Percentiles rank a stretch among this genome's conserved stretches.
phyloP scores from a whole-genome alignment of 768 basidiomycete genomes.

The Tylopilus vinaceipallidus region DNA sequence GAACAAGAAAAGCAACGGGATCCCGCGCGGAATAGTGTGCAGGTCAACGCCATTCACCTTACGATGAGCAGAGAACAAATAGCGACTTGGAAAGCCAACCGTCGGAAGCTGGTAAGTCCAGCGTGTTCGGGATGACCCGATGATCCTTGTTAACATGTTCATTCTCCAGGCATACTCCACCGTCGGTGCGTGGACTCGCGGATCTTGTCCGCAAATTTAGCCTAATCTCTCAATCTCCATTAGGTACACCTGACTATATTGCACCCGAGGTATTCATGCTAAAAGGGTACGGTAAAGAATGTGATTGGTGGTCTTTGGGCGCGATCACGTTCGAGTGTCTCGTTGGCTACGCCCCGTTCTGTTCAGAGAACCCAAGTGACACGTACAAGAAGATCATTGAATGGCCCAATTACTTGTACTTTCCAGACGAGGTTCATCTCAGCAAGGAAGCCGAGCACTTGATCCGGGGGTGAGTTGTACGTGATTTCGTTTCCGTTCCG shows the following conservation, averaged over 20 bases:
- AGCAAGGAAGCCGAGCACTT: constrained; percentile 90
- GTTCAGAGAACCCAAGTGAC: constrained; percentile 93
- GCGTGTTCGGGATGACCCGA: background rate
- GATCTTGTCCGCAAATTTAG: background rate
- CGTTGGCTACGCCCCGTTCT: constrained; percentile 97
- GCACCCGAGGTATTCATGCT: constrained; percentile 97
- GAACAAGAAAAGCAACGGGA: constrained; percentile 70
- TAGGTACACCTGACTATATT: constrained; percentile 58
- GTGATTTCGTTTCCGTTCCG: background rate
- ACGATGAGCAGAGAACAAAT: constrained; percentile 97
- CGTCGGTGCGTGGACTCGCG: constrained; percentile 41
- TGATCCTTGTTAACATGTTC: constrained; percentile 7
- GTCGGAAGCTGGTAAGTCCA: constrained; percentile 79
- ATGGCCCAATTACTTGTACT: constrained; percentile 87
- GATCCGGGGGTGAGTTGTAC: constrained; percentile 64
- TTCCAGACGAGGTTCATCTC: constrained; percentile 94
- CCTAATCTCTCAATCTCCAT: constrained; percentile 9
- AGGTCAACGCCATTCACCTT: constrained; percentile 95
- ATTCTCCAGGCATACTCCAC: constrained; percentile 85
- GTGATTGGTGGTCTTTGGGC: constrained; percentile 99
- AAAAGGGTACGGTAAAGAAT: constrained; percentile 97
- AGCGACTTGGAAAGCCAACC: constrained; percentile 98
- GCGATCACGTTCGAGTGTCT: constrained; percentile 99
- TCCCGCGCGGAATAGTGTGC: constrained; percentile 87
- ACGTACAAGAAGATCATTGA: constrained; percentile 99